Percentiles rank a stretch among this genome's conserved stretches.
These are phyloP conservation scores for Bipolaris gigantea DNA, from an alignment of 2,329 filamentous ascomycete species.

Conservation along the genomic window DNA sequence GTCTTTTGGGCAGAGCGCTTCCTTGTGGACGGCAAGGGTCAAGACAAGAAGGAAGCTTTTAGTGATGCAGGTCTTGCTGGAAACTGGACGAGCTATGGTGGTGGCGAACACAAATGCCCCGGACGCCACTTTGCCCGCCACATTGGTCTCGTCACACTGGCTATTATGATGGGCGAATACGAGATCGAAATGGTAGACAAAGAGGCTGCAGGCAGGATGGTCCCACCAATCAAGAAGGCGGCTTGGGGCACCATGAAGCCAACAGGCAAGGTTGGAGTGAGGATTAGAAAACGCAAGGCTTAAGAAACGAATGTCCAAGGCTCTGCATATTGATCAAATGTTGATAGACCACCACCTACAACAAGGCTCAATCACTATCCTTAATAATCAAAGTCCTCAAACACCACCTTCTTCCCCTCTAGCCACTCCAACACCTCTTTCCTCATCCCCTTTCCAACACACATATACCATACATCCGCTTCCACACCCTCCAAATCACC, in stretches of 20 bases:
- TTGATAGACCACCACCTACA: neutral
- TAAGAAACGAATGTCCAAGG: neutral
- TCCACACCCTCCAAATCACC: conserved; percentile 46
- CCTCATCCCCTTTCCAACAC: conserved; percentile 56
- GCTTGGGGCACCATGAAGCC: conserved; percentile 13
- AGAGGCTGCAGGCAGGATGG: neutral
- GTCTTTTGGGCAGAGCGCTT: conserved; percentile 22
- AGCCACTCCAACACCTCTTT: conserved; percentile 55
- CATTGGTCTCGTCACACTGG: conserved; percentile 16
- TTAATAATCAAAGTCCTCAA: conserved; percentile 55
- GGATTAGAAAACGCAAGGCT: conserved; percentile 2
- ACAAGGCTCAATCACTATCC: too few species aligned
- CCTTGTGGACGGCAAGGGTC: neutral
- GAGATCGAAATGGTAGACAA: conserved; percentile 3
- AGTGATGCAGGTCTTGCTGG: conserved; percentile 20
- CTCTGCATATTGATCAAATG: too few species aligned
- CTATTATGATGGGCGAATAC: conserved; percentile 9
- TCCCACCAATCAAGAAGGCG: neutral
- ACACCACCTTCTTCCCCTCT: conserved; percentile 49
- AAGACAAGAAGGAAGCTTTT: conserved; percentile 7
- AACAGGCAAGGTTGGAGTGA: conserved; percentile 1
- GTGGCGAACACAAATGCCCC: conserved; percentile 24
- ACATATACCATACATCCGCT: conserved; percentile 60
- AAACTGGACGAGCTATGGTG: conserved; percentile 20
- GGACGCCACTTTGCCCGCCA: conserved; percentile 20